Base-by-base conservation (phyloP, 805 yeast genomes). In the Lachancea nothofagi region DNA sequence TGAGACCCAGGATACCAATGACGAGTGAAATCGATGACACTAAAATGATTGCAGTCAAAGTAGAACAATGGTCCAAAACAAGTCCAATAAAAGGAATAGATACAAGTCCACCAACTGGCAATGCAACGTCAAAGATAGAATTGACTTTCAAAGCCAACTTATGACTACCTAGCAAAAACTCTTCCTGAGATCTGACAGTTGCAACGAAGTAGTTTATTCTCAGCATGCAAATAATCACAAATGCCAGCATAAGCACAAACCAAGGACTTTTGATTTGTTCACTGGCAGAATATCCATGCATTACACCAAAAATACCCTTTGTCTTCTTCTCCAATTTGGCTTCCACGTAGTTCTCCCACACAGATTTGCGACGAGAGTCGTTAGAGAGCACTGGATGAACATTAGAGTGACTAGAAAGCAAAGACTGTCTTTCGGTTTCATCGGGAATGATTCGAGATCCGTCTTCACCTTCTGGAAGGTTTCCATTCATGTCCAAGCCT, bases 181-280 rank as follows among this genome's bases (percentile, higher is more conserved):
- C 72, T 67, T 87, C 94, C 65, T 89, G 97, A 0, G 95, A 67
- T 53, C 78, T 75, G 25, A 89, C 69, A 2, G 97, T 86, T 7
- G 96, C 97, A 40, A 89, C 93, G 62, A 87, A 90, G 61, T 85
- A 90, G 66, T 89, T 89, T 50, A 89, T 81, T 58, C 97, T 71
- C 31, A 90, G 71, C 96, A 89, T 89, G 61, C 87, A 94, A 42
- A 89, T 73, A 2, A 89, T 75, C 5, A 96, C 83, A 60, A 88
- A 85, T 2, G 76, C 55, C 19, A 85, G 75, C 83, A 87, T 83
- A 41, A 88, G 62, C 35, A 71, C 54, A 58, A 88, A 90, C 93
- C 96, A 87, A 3, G 83, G 67, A 6, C 66, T 58, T 32, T 57
- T 62, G 44, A 78, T 63, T 53, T 78, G 85, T 25, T 63, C 67